Percentiles rank a stretch among this genome's conserved stretches.
Evolutionary conservation across 164 flowering plant genomes (phyloP).

Genomic region (grape (Vitis vinifera)): ASM3070453v1 NC_081806.1:18348001-18348500

Average conservation of each 20-base stretch:
- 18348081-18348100: not conserved
- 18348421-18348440: no score
- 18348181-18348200: slow-evolving; percentile 42
- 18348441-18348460: no score
- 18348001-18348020: slow-evolving; percentile 44
- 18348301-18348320: not conserved
- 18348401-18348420: no score
- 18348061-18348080: not conserved
- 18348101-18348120: not conserved
- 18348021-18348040: slow-evolving; percentile 90
- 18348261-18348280: slow-evolving; percentile 41
- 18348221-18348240: slow-evolving; percentile 36
- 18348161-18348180: slow-evolving; percentile 50
- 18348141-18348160: slow-evolving; percentile 40
- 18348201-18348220: slow-evolving; percentile 44
- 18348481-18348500: no score
- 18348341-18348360: no score
- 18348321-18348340: no score
- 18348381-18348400: no score
- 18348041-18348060: slow-evolving; percentile 14
- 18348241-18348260: slow-evolving; percentile 43
- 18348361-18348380: no score
- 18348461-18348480: no score
- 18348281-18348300: not conserved
- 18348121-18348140: not conserved